phyloP scores from a whole-genome alignment of 2,329 filamentous ascomycete genomes.

The Arthrobotrys sinensis region DNA sequence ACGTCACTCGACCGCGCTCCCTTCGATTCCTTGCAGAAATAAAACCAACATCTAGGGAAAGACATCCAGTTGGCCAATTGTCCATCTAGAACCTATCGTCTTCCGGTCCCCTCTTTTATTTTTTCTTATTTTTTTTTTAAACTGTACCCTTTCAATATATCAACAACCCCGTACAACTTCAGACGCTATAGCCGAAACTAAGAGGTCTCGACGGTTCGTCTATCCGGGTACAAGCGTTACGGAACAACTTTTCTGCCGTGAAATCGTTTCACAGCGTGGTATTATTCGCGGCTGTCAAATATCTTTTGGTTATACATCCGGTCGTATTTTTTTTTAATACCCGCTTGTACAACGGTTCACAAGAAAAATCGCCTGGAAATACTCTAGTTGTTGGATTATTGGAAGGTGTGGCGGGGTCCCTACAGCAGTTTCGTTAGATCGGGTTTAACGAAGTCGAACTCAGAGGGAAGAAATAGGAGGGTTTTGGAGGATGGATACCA shows the following conservation, averaged over 20 bases:
- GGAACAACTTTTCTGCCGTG: constrained; percentile 5
- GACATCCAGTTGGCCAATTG: background rate
- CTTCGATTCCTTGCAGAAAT: background rate
- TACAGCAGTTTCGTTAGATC: background rate
- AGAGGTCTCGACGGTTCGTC: constrained; percentile 2
- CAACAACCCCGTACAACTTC: background rate
- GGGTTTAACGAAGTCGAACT: background rate
- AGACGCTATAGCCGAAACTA: constrained; percentile 12
- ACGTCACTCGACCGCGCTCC: constrained; percentile 40
- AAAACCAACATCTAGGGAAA: background rate
- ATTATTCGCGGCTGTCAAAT: constrained; percentile 4
- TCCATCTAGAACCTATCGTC: background rate
- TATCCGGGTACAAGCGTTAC: constrained; percentile 4
- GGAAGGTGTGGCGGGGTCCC: constrained; percentile 19
- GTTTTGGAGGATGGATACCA: constrained; percentile 44
- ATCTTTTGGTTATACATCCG: background rate
- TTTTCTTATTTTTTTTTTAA: background rate
- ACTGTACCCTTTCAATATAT: background rate
- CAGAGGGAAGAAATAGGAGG: background rate
- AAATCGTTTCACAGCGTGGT: background rate
- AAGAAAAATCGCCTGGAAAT: background rate
- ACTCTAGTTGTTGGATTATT: background rate
- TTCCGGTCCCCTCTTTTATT: background rate
- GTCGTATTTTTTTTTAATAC: background rate
- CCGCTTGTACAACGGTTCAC: background rate